Conservation (phyloP, 2,329 filamentous ascomycete genomes). For the Hortaea werneckii region DNA sequence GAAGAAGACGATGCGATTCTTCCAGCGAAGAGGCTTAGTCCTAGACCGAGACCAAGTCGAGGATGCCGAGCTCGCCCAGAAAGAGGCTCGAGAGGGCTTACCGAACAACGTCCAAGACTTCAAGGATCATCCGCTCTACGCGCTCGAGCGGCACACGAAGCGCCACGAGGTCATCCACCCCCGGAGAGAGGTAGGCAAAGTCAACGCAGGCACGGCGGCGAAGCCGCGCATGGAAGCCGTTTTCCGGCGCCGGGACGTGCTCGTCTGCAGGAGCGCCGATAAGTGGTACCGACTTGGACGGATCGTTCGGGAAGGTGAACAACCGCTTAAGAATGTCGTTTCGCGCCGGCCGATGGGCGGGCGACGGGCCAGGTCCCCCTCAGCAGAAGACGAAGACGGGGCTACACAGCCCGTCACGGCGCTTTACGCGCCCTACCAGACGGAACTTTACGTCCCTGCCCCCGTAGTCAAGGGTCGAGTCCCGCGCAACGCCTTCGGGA, state of each 20-base stretch:
- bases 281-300: slow-evolving; percentile 86
- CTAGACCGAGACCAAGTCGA: slow-evolving; percentile 73
- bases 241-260: slow-evolving; percentile 73
- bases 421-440: slow-evolving; percentile 51
- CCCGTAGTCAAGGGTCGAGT: slow-evolving; percentile 65
- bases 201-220: slow-evolving; percentile 54
- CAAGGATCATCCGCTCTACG: slow-evolving; percentile 40
- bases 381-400: slow-evolving; percentile 21
- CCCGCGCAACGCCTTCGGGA: slow-evolving; percentile 51
- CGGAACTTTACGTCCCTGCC: slow-evolving; percentile 63
- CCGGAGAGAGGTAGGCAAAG: slow-evolving; percentile 62
- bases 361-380: slow-evolving; percentile 9
- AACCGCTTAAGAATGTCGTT: slow-evolving; percentile 63
- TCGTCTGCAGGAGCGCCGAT: slow-evolving; percentile 65
- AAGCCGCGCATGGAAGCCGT: slow-evolving; percentile 58
- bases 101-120: slow-evolving; percentile 31
- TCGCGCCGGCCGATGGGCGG: slow-evolving; percentile 17
- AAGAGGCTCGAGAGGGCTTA: slow-evolving; percentile 60
- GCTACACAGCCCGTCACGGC: slow-evolving; percentile 44
- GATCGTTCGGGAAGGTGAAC: slow-evolving; percentile 66
- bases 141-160: slow-evolving; percentile 73
- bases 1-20: slow-evolving; percentile 38
- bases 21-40: slow-evolving; percentile 20
- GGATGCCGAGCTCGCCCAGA: slow-evolving; percentile 60
- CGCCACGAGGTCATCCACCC: slow-evolving; percentile 74